phyloP scores from a whole-genome alignment of 768 basidiomycete genomes.

The Collybia nuda region DNA sequence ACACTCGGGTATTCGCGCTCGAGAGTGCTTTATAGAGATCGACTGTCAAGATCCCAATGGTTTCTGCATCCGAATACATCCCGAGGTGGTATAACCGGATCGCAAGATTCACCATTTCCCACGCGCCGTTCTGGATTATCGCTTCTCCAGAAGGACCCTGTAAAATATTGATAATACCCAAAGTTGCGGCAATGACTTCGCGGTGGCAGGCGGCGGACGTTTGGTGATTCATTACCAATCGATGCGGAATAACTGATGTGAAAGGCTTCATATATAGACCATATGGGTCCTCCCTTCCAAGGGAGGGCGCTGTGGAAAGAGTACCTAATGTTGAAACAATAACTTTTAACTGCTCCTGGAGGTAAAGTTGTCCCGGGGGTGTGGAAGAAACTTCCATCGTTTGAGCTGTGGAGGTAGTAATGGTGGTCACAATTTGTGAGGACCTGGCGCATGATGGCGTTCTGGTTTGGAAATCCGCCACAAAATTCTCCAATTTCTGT shows the following conservation, averaged over 20 bases:
- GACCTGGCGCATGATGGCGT: too few relatives aligned
- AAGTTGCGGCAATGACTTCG: too few relatives aligned
- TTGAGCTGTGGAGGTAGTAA: neutral
- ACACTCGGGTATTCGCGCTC: neutral
- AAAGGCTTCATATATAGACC: too few relatives aligned
- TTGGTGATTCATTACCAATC: too few relatives aligned
- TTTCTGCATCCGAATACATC: conserved; percentile 1
- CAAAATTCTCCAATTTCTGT: too few relatives aligned
- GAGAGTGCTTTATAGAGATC: neutral
- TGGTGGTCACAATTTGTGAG: too few relatives aligned
- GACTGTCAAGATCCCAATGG: neutral
- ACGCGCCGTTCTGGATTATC: neutral
- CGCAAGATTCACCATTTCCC: neutral
- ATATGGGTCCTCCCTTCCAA: neutral
- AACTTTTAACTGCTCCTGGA: neutral
- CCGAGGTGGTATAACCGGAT: neutral
- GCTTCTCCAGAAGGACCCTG: neutral
- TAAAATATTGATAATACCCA: too few relatives aligned
- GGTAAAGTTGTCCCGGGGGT: neutral
- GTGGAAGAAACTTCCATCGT: neutral
- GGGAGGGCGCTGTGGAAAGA: neutral
- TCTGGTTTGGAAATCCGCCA: too few relatives aligned
- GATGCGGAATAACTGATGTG: too few relatives aligned
- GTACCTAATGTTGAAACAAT: neutral
- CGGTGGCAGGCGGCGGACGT: too few relatives aligned